Evolutionary conservation across 2,329 filamentous ascomycete species (phyloP), one percentile per base, ranked within the genome.

Genomic region (Hymenoscyphus occultus): DNA sequence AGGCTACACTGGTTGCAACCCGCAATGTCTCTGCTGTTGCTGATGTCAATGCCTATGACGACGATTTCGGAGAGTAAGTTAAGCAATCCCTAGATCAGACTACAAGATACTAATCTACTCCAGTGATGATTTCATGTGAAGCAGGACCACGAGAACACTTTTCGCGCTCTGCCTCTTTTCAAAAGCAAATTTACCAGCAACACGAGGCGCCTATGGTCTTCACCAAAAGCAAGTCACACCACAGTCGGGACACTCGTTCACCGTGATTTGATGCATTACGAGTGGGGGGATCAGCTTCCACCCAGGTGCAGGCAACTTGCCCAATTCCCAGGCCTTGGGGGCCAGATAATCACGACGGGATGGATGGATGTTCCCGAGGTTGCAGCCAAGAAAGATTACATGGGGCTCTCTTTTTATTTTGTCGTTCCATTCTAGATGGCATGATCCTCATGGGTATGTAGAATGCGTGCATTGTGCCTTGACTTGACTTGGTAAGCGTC

Each of bases 61-160:
- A 93, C 63, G 90, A 92, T 67, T 92, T 92, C 75, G 94, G 91
- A 80, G 94, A 96, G 86, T 92, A 83, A 83, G 92, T 88, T 60
- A 39, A 22, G 48, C n/a, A 28, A 22, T 4, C 22, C 10, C 19
- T 6, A 9, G 9, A n/a, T 19, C 12, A 16, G 0, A 51, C 22
- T 22, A 51, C 45, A 19, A 51, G 2, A 61, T 65, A 56, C 71
- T 76, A 69, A 76, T 60, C 39, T 3, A 39, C 48, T 42, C 9
- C 64, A 90, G 88, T 74, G 87, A 89, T 71, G 88, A 90, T 77
- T 90, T 90, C 73, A 90, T 90, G 87, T 90, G 84, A 89, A 82
- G 66, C 22, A 65, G 48, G 68, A 58, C 67, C 32, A 56, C 58
- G 58, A 59, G 45, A 64, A 61, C 59, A 65, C 35, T 32, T 60